phyloP scores from a whole-genome alignment of 2,329 filamentous ascomycete genomes.

The Aspergillus tamarii region DNA sequence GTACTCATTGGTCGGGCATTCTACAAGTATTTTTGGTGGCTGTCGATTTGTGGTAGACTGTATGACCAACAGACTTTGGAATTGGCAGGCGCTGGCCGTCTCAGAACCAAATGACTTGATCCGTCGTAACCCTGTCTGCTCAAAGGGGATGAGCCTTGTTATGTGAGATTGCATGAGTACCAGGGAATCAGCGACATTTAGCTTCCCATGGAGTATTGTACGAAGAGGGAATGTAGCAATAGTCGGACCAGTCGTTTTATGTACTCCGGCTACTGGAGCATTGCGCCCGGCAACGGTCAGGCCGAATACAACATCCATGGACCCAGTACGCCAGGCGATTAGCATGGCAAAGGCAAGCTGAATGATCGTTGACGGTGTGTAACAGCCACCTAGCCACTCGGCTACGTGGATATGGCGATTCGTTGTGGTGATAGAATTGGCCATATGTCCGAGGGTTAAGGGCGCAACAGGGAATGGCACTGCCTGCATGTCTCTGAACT shows the following conservation, averaged over 20 bases:
- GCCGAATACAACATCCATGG: slow-evolving; percentile 10
- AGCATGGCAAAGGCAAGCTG: slow-evolving; percentile 11
- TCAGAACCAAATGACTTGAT: slow-evolving; percentile 2
- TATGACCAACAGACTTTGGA: slow-evolving; percentile 7
- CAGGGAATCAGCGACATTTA: background rate
- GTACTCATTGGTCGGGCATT: background rate
- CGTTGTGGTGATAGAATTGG: background rate
- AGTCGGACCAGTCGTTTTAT: slow-evolving; percentile 12
- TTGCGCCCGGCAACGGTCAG: slow-evolving; percentile 11
- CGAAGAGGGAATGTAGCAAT: slow-evolving; percentile 16
- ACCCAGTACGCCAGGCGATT: background rate
- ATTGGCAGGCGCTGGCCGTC: slow-evolving; percentile 1
- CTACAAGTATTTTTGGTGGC: background rate
- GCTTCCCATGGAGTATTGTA: background rate
- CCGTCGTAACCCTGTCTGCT: slow-evolving; percentile 10
- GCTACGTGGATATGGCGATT: background rate
- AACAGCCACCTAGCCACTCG: background rate
- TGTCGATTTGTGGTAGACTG: background rate
- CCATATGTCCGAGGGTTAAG: too few species aligned
- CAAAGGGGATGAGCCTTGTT: slow-evolving; percentile 6
- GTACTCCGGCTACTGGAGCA: slow-evolving; percentile 12
- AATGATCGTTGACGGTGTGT: slow-evolving; percentile 2
- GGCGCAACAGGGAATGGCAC: background rate
- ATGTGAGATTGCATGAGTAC: slow-evolving; percentile 1
- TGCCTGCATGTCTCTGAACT: background rate